A percentile compares a stretch with the other conserved stretches of the same genome.
Conservation (phyloP, 1,284 basidiomycete genomes). For the Tremellales sp. region DNA sequence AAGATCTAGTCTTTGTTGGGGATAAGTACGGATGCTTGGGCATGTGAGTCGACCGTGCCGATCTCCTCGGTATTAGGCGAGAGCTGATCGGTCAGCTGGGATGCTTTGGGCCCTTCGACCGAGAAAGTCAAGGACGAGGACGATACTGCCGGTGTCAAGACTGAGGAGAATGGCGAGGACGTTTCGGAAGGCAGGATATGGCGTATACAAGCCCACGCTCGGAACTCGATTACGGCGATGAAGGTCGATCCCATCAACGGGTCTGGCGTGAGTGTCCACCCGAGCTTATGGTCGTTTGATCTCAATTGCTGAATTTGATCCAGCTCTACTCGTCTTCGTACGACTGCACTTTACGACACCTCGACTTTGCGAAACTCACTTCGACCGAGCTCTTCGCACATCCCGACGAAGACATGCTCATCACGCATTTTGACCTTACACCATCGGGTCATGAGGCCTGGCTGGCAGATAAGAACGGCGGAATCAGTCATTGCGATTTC, state of each 20-base stretch:
- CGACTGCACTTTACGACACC: constrained; percentile 50
- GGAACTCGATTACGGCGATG: constrained; percentile 45
- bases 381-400: constrained; percentile 49
- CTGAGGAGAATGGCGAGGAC: constrained; percentile 23
- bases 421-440: constrained; percentile 51
- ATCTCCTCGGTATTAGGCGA: background rate
- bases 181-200: constrained; percentile 41
- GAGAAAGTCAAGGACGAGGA: constrained; percentile 32
- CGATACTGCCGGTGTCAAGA: constrained; percentile 18
- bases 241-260: constrained; percentile 46
- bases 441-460: constrained; percentile 48
- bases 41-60: constrained; percentile 46
- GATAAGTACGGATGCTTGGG: constrained; percentile 50
- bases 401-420: constrained; percentile 46
- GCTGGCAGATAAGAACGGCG: constrained; percentile 50
- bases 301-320: background rate
- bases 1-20: constrained; percentile 50
- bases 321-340: constrained; percentile 50
- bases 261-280: constrained; percentile 33
- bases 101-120: constrained; percentile 28
- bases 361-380: constrained; percentile 45
- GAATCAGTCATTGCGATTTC: constrained; percentile 50
- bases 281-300: background rate
- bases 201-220: constrained; percentile 47
- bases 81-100: constrained; percentile 34